A percentile compares a stretch with the other conserved stretches of the same genome.
phyloP scores from a whole-genome alignment of 2,329 filamentous ascomycete genomes.

The Diplodia scrobiculata region DNA sequence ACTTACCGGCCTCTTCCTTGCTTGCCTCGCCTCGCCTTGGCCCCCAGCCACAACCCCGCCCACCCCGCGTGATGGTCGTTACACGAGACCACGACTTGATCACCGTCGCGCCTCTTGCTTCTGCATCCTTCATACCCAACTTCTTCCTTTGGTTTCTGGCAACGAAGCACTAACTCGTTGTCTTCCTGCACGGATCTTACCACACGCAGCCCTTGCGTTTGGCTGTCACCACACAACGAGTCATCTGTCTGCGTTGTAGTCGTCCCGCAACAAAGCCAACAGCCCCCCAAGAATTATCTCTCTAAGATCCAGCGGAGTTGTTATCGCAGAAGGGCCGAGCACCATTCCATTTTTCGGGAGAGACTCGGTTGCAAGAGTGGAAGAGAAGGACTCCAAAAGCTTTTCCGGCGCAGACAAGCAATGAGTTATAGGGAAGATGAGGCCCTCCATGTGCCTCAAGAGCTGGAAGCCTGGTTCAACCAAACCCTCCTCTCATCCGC shows the following conservation, averaged over 20 bases:
- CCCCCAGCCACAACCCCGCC: constrained; percentile 23
- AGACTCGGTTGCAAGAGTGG: neutral
- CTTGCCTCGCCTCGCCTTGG: neutral
- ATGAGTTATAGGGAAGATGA: neutral
- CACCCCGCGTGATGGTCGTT: neutral
- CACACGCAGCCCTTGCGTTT: neutral
- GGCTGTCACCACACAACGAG: neutral
- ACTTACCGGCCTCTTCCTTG: constrained; percentile 22
- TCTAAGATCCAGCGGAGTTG: neutral
- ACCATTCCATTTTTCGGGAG: neutral
- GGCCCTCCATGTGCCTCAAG: neutral
- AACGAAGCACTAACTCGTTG: neutral
- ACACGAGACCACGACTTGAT: neutral
- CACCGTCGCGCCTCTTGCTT: neutral
- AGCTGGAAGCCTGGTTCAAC: constrained; percentile 2
- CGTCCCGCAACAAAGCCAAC: neutral
- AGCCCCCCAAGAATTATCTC: neutral
- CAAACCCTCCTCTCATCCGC: neutral
- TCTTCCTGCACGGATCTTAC: neutral
- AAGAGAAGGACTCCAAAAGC: neutral
- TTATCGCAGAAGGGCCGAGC: neutral
- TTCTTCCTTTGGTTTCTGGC: neutral
- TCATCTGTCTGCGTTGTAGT: neutral
- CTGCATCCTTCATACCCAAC: neutral
- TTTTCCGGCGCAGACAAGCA: neutral